Conservation (phyloP, 805 yeast species). For the Metschnikowia noctiluminum region DNA sequence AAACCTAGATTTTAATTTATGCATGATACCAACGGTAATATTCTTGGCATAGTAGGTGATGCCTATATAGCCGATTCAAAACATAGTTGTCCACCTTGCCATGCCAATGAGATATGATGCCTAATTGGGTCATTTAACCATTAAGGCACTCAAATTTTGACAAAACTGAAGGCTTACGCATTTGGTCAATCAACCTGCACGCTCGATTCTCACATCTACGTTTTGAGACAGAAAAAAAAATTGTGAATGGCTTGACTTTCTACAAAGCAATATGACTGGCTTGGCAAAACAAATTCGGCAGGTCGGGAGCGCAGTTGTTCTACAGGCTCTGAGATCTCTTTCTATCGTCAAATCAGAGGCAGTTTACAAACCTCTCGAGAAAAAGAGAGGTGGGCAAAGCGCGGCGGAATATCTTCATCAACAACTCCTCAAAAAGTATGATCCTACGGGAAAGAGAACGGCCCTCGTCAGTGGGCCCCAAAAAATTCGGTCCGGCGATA, state of each 20-base stretch:
- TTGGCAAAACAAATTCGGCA: constrained; percentile 4
- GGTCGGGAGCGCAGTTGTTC: constrained; percentile 2
- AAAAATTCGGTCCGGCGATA: constrained; percentile 74
- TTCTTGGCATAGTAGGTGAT: no score
- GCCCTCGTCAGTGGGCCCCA: constrained; percentile 47
- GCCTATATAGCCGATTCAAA: no score
- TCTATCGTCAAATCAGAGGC: constrained; percentile 15
- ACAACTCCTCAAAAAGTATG: constrained; percentile 57
- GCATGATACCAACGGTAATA: neutral
- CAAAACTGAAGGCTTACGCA: no score
- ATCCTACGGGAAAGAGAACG: constrained; percentile 68
- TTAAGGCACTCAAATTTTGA: no score
- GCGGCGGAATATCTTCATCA: constrained; percentile 45
- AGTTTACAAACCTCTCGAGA: constrained; percentile 51
- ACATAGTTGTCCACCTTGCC: no score
- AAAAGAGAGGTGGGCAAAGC: constrained; percentile 44
- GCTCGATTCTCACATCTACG: constrained; percentile 2
- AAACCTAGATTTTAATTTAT: constrained; percentile 35
- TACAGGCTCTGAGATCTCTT: constrained; percentile 1
- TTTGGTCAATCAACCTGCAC: constrained; percentile 3
- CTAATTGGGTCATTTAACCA: no score
- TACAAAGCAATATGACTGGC: constrained; percentile 7
- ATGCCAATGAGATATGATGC: no score
- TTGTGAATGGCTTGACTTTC: neutral
- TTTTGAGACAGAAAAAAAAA: neutral